phyloP scores from a whole-genome alignment of 2,329 filamentous ascomycete species.

The Paecilomyces dactylethromorphus region DNA sequence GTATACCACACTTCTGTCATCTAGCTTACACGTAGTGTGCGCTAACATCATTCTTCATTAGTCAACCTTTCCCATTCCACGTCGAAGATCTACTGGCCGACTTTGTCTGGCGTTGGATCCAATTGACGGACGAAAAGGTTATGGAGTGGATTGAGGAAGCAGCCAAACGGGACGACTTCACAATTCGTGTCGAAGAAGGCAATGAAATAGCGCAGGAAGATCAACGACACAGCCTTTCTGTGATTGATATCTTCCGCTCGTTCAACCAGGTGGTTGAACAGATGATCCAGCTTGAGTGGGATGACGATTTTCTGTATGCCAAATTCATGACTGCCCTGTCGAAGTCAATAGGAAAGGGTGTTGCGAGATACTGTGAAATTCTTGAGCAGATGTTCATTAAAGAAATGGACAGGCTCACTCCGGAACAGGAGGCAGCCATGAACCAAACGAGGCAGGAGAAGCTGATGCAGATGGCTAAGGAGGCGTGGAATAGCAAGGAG shows the following conservation, averaged over 20 bases:
- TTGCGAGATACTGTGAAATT: slow-evolving; percentile 85
- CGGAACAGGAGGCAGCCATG: slow-evolving; percentile 73
- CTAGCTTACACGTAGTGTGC: not conserved
- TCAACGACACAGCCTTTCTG: slow-evolving; percentile 84
- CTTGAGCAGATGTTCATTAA: slow-evolving; percentile 77
- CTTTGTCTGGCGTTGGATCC: slow-evolving; percentile 96
- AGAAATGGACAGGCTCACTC: slow-evolving; percentile 89
- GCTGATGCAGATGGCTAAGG: slow-evolving; percentile 87
- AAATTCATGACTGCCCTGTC: slow-evolving; percentile 94
- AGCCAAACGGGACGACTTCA: slow-evolving; percentile 83
- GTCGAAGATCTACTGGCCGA: slow-evolving; percentile 79
- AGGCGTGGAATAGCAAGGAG: slow-evolving; percentile 85
- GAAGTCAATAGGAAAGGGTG: slow-evolving; percentile 73
- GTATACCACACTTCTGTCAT: slow-evolving; percentile 12
- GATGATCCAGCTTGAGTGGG: slow-evolving; percentile 80
- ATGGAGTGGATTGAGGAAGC: slow-evolving; percentile 81
- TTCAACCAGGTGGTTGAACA: slow-evolving; percentile 91
- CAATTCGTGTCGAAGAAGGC: slow-evolving; percentile 60
- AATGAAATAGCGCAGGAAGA: slow-evolving; percentile 64
- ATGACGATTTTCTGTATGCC: slow-evolving; percentile 86
- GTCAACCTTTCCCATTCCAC: slow-evolving; percentile 72
- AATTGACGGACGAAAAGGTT: slow-evolving; percentile 70
- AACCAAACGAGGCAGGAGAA: slow-evolving; percentile 82
- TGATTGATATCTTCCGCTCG: slow-evolving; percentile 87
- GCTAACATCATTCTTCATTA: slow-evolving; percentile 11